Conservation (phyloP, 495 filamentous ascomycete genomes). For the Penicillium diatomitis region DNA sequence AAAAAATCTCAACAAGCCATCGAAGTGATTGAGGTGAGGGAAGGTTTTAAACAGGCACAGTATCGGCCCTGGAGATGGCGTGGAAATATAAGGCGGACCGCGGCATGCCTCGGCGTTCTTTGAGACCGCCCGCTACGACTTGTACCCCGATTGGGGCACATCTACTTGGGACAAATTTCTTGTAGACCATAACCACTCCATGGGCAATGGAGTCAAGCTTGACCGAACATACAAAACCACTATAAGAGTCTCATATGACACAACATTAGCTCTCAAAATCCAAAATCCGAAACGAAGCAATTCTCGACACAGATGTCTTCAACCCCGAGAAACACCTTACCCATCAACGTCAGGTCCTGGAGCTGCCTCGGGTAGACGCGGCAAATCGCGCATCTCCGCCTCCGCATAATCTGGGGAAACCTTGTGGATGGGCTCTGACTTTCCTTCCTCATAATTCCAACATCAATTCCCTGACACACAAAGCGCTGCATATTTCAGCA, state of each 20-base stretch:
- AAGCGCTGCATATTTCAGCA: too few relatives aligned
- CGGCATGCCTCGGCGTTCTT: slow-evolving; percentile 22
- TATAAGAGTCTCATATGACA: too few relatives aligned
- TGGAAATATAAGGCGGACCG: slow-evolving; percentile 5
- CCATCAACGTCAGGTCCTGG: not conserved
- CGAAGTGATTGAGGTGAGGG: not conserved
- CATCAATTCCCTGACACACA: not conserved
- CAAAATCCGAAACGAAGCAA: too few relatives aligned
- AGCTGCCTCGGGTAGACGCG: slow-evolving; percentile 28
- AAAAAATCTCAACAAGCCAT: too few relatives aligned
- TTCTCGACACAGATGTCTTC: too few relatives aligned
- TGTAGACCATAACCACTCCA: too few relatives aligned
- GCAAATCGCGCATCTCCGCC: slow-evolving; percentile 36
- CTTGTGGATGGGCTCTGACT: slow-evolving; percentile 8
- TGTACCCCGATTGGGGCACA: too few relatives aligned
- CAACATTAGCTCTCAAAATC: too few relatives aligned
- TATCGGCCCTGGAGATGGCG: slow-evolving; percentile 2
- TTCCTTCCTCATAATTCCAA: slow-evolving; percentile 4
- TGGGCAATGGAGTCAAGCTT: too few relatives aligned
- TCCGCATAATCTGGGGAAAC: slow-evolving; percentile 29
- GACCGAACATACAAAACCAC: too few relatives aligned
- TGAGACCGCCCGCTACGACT: slow-evolving; percentile 3
- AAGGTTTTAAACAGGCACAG: not conserved
- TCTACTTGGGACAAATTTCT: too few relatives aligned
- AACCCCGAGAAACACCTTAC: too few relatives aligned